Base-by-base conservation (phyloP, 176 grass and related monocot species). In the Avena insularis region DNA sequence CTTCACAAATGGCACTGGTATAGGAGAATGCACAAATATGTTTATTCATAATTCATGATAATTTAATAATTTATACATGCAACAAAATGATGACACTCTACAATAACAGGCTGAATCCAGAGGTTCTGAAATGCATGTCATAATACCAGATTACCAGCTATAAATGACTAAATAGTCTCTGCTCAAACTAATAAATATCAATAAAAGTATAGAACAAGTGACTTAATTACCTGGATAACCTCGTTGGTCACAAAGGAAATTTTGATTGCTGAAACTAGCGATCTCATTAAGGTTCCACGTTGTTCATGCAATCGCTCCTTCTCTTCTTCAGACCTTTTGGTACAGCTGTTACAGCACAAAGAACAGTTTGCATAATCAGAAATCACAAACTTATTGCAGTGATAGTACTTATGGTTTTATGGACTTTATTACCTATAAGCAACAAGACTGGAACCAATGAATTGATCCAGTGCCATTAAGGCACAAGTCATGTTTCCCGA, bases 341-440 rank as follows among this genome's bases (percentile, higher is more conserved):
- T 75, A 84, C 76, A 84, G 43, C 91, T 97, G 83, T 63, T 85
- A 66, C 49, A 81, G 51, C 16, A 69, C 62, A 82, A 95, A 61
- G 33, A 75, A 65, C n/a, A 80, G n/a, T 35, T 65, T 61, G 53
- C 67, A 67, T 83, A 86, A 71, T 90, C 70, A 86, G 55, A 68
- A 73, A 76, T 71, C 40, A 61, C 29, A 82, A 19, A 54, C 69
- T 25, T 88, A 50, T 48, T 77, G 47, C 10, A 59, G 17, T 5
- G 88, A 71, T 13, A 87, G 66, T 68, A 87, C 46, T 57, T 65
- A 8, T 79, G 27, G 33, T 82, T 64, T 82, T 38, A 85, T 56
- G 9, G 31, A 40, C 81, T 61, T 91, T 90, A 95, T 91, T 90
- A 95, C 95, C 93, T 87, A 78, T 90, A 90, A 76, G 81, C 78